Base-by-base conservation (phyloP, 352 stramenopile genomes). In the Globisporangium megalacanthum region DNA sequence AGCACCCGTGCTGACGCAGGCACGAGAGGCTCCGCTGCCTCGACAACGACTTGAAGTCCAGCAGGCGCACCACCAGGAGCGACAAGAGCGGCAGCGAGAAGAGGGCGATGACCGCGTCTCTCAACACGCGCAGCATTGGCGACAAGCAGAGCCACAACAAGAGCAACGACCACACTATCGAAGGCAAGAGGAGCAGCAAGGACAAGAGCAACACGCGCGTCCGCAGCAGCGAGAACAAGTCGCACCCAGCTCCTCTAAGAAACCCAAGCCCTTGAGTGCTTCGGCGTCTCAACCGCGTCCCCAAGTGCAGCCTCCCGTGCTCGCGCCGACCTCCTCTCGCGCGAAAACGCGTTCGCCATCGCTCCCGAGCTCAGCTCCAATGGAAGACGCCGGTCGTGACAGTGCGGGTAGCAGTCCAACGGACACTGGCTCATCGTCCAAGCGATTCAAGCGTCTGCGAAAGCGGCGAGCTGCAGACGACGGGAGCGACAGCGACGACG, bases 401-500 rank as follows among this genome's bases (percentile, higher is more conserved):
- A 39, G 35, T 13, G 35, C 35, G 10, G 7, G 35, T 39, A 39
- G 7, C 10, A 39, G 35, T 13, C 35, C 35, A 13, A 39, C 35
- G 35, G 19, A 49, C 44, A 31, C 22, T 17, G 48, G 22, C 7
- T 25, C 20, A 35, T 25, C 36, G 17, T 41, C 35, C 3, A 64
- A 59, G 20, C 31, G 20, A 1, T 59, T 65, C 60, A 65, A 64
- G 37, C 51, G 58, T 2, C 39, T 64, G 44, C 13, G 44, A 8
- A 64, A 55, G 17, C 49, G 39, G 48, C 55, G 45, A 1, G 6
- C 42, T 10, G 15, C 15, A 2, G 58, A 59, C 33, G 58, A 54
- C 35, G 41, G 37, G 5, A 37, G 19, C 19, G 58, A 64, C 7
- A 55, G 25, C 19, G 58, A 64, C 1, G 46, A 54, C 17, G 52